Conservation (phyloP, 176 grass and related monocot species). For the bread wheat (Triticum aestivum) region IWGSC_CS_RefSeq_v2.1 NC_057814.1:342006637-342007136, state of each 20-base stretch:
- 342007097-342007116: constrained; percentile 51
- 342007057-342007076: not conserved
- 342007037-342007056: constrained; percentile 2
- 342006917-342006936: not conserved
- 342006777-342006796: not conserved
- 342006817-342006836: not conserved
- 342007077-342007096: constrained; percentile 34
- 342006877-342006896: not conserved
- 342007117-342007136: constrained; percentile 54
- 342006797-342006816: not conserved
- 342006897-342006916: not conserved
- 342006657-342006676: not conserved
- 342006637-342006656: not conserved
- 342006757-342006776: not conserved
- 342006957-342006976: not conserved
- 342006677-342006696: constrained; percentile 2
- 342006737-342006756: not conserved
- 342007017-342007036: not conserved
- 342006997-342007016: not conserved
- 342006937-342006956: not conserved
- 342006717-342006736: not conserved
- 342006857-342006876: not conserved
- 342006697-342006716: too few relatives aligned
- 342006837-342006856: not conserved
- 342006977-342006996: not conserved